Conservation (phyloP, 108 stramenopile species). For the Fistulifera solaris region DNA sequence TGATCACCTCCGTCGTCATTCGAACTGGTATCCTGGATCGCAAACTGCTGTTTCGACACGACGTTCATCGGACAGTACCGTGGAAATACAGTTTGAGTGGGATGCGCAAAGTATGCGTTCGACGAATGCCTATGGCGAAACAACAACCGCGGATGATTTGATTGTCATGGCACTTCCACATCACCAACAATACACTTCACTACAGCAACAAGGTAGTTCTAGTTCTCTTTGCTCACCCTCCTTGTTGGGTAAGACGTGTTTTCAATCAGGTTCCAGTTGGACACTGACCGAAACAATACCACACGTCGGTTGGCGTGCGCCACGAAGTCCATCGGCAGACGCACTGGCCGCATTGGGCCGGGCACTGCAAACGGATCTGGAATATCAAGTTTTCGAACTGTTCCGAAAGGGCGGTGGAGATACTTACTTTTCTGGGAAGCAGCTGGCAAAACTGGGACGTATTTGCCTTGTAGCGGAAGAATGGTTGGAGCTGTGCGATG, state of each 20-base stretch:
- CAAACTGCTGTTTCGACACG: slow-evolving; percentile 24
- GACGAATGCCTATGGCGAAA: neutral
- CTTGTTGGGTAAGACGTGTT: slow-evolving; percentile 30
- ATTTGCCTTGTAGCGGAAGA: slow-evolving; percentile 79
- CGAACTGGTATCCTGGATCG: slow-evolving; percentile 61
- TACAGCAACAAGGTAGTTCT: neutral
- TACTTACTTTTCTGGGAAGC: slow-evolving; percentile 93
- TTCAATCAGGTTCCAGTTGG: slow-evolving; percentile 30
- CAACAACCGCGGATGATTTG: slow-evolving; percentile 10
- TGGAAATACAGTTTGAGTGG: slow-evolving; percentile 44
- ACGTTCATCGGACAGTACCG: slow-evolving; percentile 14
- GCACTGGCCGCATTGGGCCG: slow-evolving; percentile 33
- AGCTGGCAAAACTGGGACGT: slow-evolving; percentile 85
- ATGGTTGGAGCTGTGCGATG: slow-evolving; percentile 40
- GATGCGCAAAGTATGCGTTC: slow-evolving; percentile 27
- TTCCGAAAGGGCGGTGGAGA: slow-evolving; percentile 85
- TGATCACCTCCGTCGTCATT: slow-evolving; percentile 40
- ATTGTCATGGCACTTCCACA: slow-evolving; percentile 70
- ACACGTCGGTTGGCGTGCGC: slow-evolving; percentile 39
- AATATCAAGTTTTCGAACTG: slow-evolving; percentile 58
- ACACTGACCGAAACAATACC: slow-evolving; percentile 29
- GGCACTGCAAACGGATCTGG: slow-evolving; percentile 40
- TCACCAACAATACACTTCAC: slow-evolving; percentile 40
- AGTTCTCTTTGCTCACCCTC: slow-evolving; percentile 20
- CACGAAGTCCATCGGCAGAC: slow-evolving; percentile 37